These are phyloP conservation scores for Crithidia brevicula DNA, from an alignment of 208 protist genomes.

Conservation along the genomic window DNA sequence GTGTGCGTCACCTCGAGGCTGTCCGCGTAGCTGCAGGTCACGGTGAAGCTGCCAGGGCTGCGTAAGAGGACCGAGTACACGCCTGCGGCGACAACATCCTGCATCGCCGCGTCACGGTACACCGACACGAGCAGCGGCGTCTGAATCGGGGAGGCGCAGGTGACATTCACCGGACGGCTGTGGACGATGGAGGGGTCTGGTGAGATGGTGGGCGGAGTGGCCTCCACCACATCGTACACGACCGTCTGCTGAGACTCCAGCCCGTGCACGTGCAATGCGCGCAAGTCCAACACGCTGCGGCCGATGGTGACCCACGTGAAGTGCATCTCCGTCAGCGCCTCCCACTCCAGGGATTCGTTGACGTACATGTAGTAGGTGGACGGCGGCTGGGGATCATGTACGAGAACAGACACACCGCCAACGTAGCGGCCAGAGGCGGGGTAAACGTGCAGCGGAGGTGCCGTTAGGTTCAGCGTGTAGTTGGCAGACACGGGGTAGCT, in stretches of 20 bases:
- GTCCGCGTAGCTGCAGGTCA: constrained; percentile 63
- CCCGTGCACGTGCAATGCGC: constrained; percentile 48
- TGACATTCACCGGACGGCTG: constrained; percentile 37
- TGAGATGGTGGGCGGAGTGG: constrained; percentile 31
- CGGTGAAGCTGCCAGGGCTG: constrained; percentile 42
- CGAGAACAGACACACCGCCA: constrained; percentile 54
- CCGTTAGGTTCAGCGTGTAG: constrained; percentile 46
- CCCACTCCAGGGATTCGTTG: constrained; percentile 33
- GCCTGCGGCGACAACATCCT: constrained; percentile 19
- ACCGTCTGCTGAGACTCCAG: constrained; percentile 30
- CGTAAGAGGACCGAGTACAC: constrained; percentile 20
- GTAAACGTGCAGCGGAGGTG: constrained; percentile 43
- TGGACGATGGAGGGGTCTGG: constrained; percentile 30
- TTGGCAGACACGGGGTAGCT: constrained; percentile 20
- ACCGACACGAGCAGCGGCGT: constrained; percentile 16
- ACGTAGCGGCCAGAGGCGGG: constrained; percentile 61
- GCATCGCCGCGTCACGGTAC: constrained; percentile 14
- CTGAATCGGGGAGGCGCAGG: constrained; percentile 43
- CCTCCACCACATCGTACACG: constrained; percentile 46
- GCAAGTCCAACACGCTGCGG: constrained; percentile 31
- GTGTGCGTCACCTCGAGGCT: constrained; percentile 32
- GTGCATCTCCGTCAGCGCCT: constrained; percentile 20
- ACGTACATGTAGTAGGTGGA: constrained; percentile 52
- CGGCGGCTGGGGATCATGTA: constrained; percentile 33
- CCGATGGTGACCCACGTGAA: constrained; percentile 40